A percentile compares a stretch with the other conserved stretches of the same genome.
phyloP scores from a whole-genome alignment of 495 filamentous ascomycete genomes.

The Podospora bellae-mahoneyi region DNA sequence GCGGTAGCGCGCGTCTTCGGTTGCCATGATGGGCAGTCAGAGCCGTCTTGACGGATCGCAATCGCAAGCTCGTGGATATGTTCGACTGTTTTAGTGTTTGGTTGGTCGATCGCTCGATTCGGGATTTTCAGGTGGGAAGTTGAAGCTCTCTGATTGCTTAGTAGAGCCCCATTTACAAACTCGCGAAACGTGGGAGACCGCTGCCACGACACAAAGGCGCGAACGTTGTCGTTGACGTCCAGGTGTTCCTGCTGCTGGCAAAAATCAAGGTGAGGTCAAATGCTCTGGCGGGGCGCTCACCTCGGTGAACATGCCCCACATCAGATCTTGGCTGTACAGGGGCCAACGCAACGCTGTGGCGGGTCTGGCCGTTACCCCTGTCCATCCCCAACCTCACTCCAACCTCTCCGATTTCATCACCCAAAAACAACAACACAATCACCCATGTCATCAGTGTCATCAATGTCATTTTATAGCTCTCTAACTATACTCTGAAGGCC shows the following conservation, averaged over 20 bases:
- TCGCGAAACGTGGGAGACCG: neutral
- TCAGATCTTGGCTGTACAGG: neutral
- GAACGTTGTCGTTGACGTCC: neutral
- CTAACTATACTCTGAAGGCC: conserved; percentile 1
- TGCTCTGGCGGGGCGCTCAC: conserved; percentile 9
- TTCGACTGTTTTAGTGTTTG: too few species aligned
- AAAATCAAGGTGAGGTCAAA: neutral
- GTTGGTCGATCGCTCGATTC: too few species aligned
- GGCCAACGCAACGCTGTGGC: neutral
- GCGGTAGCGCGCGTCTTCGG: conserved; percentile 89
- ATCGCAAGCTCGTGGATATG: too few species aligned
- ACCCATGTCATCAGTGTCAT: neutral
- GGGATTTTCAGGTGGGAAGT: too few species aligned
- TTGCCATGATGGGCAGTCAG: conserved; percentile 36
- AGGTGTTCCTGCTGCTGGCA: neutral
- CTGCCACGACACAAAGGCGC: neutral
- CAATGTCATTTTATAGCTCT: neutral
- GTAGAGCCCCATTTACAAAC: too few species aligned
- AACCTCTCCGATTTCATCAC: neutral
- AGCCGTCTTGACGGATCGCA: neutral
- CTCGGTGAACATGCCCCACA: neutral
- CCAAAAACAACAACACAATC: neutral
- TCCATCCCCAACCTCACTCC: conserved; percentile 1
- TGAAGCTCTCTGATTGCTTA: too few species aligned
- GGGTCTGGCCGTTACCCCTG: neutral